Evolutionary conservation across 2,329 filamentous ascomycete species (phyloP).

Genomic region (Graphilbum ipis-grandicollis): DNA sequence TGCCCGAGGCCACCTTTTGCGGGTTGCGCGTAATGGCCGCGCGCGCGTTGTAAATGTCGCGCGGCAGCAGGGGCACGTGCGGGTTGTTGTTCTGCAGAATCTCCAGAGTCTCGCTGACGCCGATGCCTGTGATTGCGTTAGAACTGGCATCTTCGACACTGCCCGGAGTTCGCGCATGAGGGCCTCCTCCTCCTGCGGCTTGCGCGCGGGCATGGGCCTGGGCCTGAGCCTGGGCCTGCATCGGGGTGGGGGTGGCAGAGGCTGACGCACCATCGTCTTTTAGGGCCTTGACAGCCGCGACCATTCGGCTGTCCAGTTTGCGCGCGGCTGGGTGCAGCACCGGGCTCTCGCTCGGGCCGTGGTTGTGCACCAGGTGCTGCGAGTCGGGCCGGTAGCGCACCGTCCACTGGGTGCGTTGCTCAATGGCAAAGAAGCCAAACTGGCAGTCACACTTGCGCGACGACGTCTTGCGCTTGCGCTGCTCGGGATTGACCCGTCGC

Average conservation of each 20-base stretch:
- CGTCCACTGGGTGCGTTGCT: slow-evolving; percentile 50
- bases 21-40: slow-evolving; percentile 51
- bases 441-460: slow-evolving; percentile 53
- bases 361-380: slow-evolving; percentile 42
- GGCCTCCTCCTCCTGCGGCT: not conserved
- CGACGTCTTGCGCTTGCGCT: slow-evolving; percentile 47
- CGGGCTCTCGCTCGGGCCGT: slow-evolving; percentile 48
- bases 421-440: slow-evolving; percentile 54
- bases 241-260: not conserved
- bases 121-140: slow-evolving; percentile 29
- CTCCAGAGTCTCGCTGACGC: slow-evolving; percentile 48
- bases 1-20: slow-evolving; percentile 38
- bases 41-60: slow-evolving; percentile 51
- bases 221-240: not conserved
- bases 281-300: slow-evolving; percentile 46
- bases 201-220: not conserved
- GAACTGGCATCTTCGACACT: slow-evolving; percentile 2
- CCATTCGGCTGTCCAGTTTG: slow-evolving; percentile 50
- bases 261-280: slow-evolving; percentile 43
- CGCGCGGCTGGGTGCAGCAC: slow-evolving; percentile 48
- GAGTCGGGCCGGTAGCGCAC: slow-evolving; percentile 45
- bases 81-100: slow-evolving; percentile 48
- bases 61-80: slow-evolving; percentile 42
- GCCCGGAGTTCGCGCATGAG: not conserved
- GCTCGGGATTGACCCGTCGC: slow-evolving; percentile 43